These are phyloP conservation scores for Beauveria sp. DNA, from an alignment of 2,329 filamentous ascomycete genomes.

Conservation along the genomic window DNA sequence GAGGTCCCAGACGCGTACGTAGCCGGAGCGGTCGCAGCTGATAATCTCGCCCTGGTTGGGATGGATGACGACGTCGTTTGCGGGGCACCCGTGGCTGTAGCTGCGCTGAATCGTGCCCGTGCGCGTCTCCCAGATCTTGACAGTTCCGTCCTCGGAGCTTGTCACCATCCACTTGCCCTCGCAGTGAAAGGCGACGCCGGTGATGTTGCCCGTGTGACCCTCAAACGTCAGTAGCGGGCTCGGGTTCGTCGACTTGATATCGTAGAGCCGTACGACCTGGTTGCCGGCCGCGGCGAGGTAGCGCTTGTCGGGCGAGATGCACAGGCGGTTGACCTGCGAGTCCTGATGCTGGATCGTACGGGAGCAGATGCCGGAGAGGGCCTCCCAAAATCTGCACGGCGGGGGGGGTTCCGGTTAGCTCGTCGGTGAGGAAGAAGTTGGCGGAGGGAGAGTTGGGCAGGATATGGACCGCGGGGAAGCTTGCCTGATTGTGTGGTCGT, in stretches of 20 bases:
- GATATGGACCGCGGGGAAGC: neutral
- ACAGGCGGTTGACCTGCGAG: constrained; percentile 95
- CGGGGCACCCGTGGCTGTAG: constrained; percentile 81
- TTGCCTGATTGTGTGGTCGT: constrained; percentile 54
- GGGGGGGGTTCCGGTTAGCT: neutral
- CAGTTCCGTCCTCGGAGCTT: constrained; percentile 89
- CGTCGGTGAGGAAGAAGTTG: neutral
- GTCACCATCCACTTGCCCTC: constrained; percentile 99
- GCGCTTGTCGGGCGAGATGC: constrained; percentile 96
- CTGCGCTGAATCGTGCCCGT: constrained; percentile 82
- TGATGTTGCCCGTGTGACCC: constrained; percentile 92
- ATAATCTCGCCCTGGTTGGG: constrained; percentile 98
- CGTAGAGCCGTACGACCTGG: constrained; percentile 91
- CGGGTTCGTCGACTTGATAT: constrained; percentile 97
- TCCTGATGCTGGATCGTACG: constrained; percentile 97
- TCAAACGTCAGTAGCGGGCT: constrained; percentile 90
- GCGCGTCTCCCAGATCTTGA: constrained; percentile 95
- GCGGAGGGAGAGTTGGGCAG: neutral
- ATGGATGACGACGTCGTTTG: constrained; percentile 98
- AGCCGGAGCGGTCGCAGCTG: constrained; percentile 87
- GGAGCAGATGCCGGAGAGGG: constrained; percentile 93
- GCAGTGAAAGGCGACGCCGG: constrained; percentile 94
- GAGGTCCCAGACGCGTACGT: constrained; percentile 91
- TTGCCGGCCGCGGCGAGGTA: constrained; percentile 77
- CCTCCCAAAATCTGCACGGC: constrained; percentile 85